These are phyloP conservation scores for Astrephomene gubernaculifera DNA, from an alignment of 139 green algal species.

Conservation along the genomic window DNA sequence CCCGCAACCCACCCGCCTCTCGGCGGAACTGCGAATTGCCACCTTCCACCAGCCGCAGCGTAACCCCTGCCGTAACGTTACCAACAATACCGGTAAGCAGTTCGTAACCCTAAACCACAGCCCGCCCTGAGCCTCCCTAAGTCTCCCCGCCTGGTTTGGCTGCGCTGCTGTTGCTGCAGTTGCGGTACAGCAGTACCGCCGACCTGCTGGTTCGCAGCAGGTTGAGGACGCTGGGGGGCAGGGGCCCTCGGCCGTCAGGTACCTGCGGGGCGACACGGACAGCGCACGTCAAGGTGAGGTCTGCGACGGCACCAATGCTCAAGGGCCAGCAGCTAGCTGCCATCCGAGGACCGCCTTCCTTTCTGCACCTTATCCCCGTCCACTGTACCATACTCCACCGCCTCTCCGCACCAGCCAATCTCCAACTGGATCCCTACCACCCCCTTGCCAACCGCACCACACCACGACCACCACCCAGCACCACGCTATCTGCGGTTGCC, in stretches of 20 bases:
- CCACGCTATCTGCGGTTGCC: neutral
- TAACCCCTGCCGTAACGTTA: neutral
- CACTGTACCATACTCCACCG: neutral
- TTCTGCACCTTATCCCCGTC: neutral
- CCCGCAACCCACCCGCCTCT: neutral
- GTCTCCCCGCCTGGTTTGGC: no score
- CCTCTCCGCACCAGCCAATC: neutral
- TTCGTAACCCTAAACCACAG: neutral
- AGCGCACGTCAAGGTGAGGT: neutral
- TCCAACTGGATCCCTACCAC: neutral
- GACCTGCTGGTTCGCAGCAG: constrained; percentile 8
- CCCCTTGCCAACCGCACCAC: neutral
- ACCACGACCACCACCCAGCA: neutral
- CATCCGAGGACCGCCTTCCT: neutral
- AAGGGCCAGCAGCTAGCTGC: neutral
- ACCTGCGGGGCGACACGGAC: neutral
- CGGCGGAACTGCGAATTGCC: neutral
- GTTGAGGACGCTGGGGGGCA: constrained; percentile 3
- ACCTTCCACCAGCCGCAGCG: neutral
- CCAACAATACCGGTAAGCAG: neutral
- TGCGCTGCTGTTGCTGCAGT: no score
- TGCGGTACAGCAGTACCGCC: constrained; percentile 40
- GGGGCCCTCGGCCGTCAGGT: constrained; percentile 31
- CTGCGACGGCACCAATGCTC: neutral
- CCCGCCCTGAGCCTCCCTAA: neutral